Percentiles rank a stretch among this genome's conserved stretches.
These are phyloP conservation scores for Primulina tabacum DNA, from an alignment of 257 asterid species.

Conservation along the genomic window DNA sequence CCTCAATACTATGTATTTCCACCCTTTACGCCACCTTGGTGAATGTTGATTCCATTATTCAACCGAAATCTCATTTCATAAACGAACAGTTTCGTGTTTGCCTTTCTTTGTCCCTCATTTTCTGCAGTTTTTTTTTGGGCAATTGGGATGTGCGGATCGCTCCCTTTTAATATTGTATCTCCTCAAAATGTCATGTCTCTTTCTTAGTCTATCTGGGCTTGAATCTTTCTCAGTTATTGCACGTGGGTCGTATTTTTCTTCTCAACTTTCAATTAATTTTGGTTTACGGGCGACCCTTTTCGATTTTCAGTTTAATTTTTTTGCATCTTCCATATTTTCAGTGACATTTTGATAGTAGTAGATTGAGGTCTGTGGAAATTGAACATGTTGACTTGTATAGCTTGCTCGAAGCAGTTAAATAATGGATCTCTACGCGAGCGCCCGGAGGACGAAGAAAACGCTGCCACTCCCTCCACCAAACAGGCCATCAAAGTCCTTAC, in stretches of 20 bases:
- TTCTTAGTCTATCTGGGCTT: background rate
- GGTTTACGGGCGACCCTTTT: conserved; percentile 8
- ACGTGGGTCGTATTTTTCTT: background rate
- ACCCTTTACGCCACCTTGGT: conserved; percentile 43
- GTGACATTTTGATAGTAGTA: background rate
- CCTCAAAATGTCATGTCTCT: no score
- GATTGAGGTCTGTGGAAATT: conserved; percentile 1
- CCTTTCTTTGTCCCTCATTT: background rate
- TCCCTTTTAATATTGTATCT: no score
- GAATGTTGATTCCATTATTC: conserved; percentile 21
- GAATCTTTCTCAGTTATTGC: background rate
- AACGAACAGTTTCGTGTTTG: background rate
- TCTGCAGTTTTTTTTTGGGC: background rate
- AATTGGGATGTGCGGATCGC: no score
- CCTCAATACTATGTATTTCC: conserved; percentile 22
- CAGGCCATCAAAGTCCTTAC: conserved; percentile 76
- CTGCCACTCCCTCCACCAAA: conserved; percentile 56
- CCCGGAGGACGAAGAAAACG: conserved; percentile 53
- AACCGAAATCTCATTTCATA: conserved; percentile 26
- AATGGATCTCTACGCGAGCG: conserved; percentile 68
- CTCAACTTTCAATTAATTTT: background rate
- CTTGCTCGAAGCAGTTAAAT: conserved; percentile 74
- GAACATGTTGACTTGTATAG: conserved; percentile 86
- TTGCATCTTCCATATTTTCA: background rate
- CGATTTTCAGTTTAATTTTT: background rate